Conservation (phyloP, 2,329 filamentous ascomycete species). For the Colletotrichum sansevieriae region DNA sequence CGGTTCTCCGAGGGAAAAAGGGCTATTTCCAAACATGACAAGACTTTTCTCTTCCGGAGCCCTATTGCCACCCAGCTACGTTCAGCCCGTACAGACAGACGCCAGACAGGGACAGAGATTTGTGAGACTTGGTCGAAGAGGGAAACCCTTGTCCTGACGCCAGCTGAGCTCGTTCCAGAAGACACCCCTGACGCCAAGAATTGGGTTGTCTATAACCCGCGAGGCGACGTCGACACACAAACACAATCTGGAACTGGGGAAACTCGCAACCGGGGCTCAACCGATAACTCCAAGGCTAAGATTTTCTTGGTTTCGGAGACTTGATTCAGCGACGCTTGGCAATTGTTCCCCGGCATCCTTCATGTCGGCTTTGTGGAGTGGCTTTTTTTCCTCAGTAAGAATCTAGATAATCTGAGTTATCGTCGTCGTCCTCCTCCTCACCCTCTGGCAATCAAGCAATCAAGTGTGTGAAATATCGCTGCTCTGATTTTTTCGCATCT, state of each 20-base stretch:
- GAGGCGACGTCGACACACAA: not conserved
- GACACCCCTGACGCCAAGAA: conserved; percentile 26
- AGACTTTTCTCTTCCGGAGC: no score
- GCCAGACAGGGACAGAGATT: no score
- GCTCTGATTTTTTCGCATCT: no score
- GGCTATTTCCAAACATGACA: no score
- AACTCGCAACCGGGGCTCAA: no score
- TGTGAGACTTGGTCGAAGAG: no score
- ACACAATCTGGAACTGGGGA: no score
- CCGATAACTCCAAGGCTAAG: not conserved
- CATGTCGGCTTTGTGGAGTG: not conserved
- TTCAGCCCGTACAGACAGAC: no score
- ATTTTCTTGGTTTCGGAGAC: not conserved
- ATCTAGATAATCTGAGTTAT: not conserved
- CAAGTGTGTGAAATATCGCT: not conserved
- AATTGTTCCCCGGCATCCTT: not conserved
- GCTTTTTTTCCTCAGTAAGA: not conserved
- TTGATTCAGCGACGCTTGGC: conserved; percentile 17
- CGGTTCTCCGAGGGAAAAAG: no score
- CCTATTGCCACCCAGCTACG: no score
- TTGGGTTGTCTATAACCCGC: not conserved
- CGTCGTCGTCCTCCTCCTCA: not conserved
- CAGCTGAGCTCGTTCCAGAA: not conserved
- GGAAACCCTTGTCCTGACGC: no score
- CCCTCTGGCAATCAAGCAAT: not conserved